Percentiles rank a stretch among this genome's conserved stretches.
These are phyloP conservation scores for Ogataea saltuana DNA, from an alignment of 805 yeast species.

Conservation along the genomic window DNA sequence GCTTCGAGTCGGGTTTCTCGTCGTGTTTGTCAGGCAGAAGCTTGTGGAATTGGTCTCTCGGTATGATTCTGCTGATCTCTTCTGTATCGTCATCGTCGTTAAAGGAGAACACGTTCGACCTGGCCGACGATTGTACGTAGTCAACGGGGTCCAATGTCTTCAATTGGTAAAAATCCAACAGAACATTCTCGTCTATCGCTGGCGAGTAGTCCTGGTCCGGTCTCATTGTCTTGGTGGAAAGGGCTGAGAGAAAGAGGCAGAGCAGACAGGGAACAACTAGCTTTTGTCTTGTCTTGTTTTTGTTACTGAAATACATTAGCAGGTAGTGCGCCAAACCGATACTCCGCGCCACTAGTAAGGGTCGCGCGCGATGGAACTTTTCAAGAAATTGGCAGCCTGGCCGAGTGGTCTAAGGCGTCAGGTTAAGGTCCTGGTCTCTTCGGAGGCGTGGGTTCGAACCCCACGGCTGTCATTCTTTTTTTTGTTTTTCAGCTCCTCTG, in stretches of 20 bases:
- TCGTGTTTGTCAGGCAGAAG: constrained; percentile 25
- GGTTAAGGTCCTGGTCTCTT: constrained; percentile 69
- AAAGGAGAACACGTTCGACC: constrained; percentile 16
- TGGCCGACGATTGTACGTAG: constrained; percentile 26
- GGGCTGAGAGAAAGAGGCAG: not conserved
- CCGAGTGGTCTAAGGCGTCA: constrained; percentile 46
- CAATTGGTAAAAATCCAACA: constrained; percentile 43
- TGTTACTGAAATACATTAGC: too few relatives aligned
- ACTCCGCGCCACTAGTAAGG: too few relatives aligned
- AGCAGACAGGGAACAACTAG: too few relatives aligned
- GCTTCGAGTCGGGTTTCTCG: constrained; percentile 1
- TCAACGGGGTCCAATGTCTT: constrained; percentile 42
- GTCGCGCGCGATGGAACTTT: too few relatives aligned
- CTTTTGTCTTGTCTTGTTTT: not conserved
- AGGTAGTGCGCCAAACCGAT: too few relatives aligned
- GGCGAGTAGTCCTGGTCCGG: not conserved
- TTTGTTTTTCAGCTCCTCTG: not conserved
- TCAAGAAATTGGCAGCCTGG: constrained; percentile 40
- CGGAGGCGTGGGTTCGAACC: constrained; percentile 89
- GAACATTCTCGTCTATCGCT: constrained; percentile 15
- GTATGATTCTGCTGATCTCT: constrained; percentile 18
- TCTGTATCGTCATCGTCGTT: constrained; percentile 14
- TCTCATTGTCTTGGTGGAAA: not conserved
- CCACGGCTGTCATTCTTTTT: constrained; percentile 67
- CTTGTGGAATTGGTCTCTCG: constrained; percentile 28